Evolutionary conservation across 176 grass and related monocot genomes (phyloP).

Genomic region (sorghum (Sorghum bicolor)): DNA sequence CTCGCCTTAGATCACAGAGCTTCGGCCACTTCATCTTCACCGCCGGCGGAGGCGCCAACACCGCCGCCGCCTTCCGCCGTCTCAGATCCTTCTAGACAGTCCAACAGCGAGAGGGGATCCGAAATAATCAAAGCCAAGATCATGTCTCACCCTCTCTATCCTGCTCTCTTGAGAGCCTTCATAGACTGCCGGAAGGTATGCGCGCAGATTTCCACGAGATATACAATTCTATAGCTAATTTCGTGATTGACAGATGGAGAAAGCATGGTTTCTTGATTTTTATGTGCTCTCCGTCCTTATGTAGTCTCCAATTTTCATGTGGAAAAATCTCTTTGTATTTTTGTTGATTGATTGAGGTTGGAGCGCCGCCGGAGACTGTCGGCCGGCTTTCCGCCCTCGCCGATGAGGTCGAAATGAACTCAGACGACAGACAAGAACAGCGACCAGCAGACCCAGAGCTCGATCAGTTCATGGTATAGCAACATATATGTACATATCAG

Average conservation of each 20-base stretch:
- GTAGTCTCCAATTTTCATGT: background rate
- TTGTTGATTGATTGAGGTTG: slow-evolving; percentile 49
- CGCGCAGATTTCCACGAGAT: background rate
- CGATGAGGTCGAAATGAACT: slow-evolving; percentile 49
- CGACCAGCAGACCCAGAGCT: slow-evolving; percentile 66
- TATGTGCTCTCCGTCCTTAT: background rate
- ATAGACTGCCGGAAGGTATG: slow-evolving; percentile 82
- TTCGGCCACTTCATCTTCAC: slow-evolving; percentile 16
- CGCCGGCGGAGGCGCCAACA: background rate
- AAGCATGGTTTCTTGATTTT: background rate
- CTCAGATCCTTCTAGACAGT: slow-evolving; percentile 24
- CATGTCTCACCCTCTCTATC: slow-evolving; percentile 71
- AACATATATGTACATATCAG: background rate
- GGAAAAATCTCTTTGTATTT: slow-evolving; percentile 23
- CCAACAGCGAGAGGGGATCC: slow-evolving; percentile 9
- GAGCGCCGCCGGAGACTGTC: slow-evolving; percentile 64
- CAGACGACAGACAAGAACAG: background rate
- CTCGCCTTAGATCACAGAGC: slow-evolving; percentile 25
- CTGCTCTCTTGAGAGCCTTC: slow-evolving; percentile 66
- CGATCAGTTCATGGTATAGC: slow-evolving; percentile 81
- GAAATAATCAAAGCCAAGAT: slow-evolving; percentile 75
- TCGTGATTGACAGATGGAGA: background rate
- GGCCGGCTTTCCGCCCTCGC: slow-evolving; percentile 47
- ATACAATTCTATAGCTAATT: background rate
- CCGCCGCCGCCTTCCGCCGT: background rate